phyloP scores from a whole-genome alignment of 805 yeast genomes.

The Tetrapisispora nanseiensis region DNA sequence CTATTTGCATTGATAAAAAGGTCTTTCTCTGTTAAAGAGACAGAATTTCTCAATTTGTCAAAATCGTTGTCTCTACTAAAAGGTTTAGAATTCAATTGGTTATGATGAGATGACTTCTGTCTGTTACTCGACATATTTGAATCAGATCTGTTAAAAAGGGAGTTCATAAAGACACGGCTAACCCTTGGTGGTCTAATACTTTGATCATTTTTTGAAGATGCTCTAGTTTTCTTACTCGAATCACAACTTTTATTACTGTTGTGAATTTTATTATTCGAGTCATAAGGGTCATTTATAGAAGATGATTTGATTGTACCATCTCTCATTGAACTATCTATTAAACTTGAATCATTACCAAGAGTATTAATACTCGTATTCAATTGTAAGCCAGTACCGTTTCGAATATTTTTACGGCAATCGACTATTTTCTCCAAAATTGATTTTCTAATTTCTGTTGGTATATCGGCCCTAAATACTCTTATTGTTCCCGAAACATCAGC shows the following conservation, averaged over 20 bases:
- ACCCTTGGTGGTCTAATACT: slow-evolving; percentile 3
- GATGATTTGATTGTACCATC: background rate
- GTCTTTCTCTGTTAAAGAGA: background rate
- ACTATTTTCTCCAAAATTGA: slow-evolving; percentile 19
- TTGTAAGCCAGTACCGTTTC: background rate
- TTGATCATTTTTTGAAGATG: background rate
- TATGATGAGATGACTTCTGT: background rate
- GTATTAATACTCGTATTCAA: background rate
- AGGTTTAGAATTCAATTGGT: background rate
- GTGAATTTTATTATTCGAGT: too few relatives aligned
- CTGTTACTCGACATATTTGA: background rate
- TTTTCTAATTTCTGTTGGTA: slow-evolving; percentile 42
- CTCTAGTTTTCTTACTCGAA: too few relatives aligned
- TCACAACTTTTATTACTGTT: too few relatives aligned
- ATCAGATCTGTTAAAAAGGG: slow-evolving; percentile 9
- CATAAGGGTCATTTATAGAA: background rate
- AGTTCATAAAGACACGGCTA: slow-evolving; percentile 10
- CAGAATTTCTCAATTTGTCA: background rate
- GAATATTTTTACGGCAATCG: background rate
- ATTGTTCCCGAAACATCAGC: slow-evolving; percentile 68
- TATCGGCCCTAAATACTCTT: slow-evolving; percentile 72
- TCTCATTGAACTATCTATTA: background rate
- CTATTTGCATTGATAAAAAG: background rate
- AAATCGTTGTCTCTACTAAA: background rate
- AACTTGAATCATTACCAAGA: background rate